Percentiles rank a stretch among this genome's conserved stretches.
phyloP scores from a whole-genome alignment of 208 protist species.

The Acanthamoeba lugdunensis region DNA sequence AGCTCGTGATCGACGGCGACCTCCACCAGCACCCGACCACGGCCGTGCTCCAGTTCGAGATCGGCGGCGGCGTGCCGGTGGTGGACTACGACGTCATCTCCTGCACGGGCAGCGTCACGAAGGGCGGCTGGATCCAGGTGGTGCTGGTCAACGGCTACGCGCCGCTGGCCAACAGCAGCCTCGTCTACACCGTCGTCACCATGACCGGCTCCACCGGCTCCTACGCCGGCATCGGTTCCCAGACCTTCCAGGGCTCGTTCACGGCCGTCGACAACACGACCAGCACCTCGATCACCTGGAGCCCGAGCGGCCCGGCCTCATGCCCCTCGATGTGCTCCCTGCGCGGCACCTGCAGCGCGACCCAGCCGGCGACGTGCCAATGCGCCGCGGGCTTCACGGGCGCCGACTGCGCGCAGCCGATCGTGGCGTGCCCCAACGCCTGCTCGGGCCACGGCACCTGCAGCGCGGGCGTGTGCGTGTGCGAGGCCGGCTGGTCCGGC shows the following conservation, averaged over 20 bases:
- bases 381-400: slow-evolving; percentile 44
- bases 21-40: slow-evolving; percentile 6
- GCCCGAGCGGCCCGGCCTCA: not conserved
- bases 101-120: slow-evolving; percentile 46
- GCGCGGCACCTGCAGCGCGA: slow-evolving; percentile 18
- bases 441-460: slow-evolving; percentile 60
- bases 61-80: not conserved
- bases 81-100: slow-evolving; percentile 52
- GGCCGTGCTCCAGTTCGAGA: slow-evolving; percentile 51
- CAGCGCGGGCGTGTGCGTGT: slow-evolving; percentile 33
- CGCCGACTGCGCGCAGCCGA: slow-evolving; percentile 21
- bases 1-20: slow-evolving; percentile 61
- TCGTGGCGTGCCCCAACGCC: slow-evolving; percentile 2
- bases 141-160: slow-evolving; percentile 47
- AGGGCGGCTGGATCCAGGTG: slow-evolving; percentile 41
- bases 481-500: slow-evolving; percentile 34
- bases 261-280: not conserved
- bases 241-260: slow-evolving; percentile 32
- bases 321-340: slow-evolving; percentile 18
- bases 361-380: not conserved
- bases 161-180: slow-evolving; percentile 18
- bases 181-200: slow-evolving; percentile 40
- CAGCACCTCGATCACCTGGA: not conserved
- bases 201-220: not conserved
- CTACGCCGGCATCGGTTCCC: not conserved